A percentile compares a stretch with the other conserved stretches of the same genome.
Evolutionary conservation across 345 rosid genomes (phyloP).

Genomic region (Iberis pinnata): DNA sequence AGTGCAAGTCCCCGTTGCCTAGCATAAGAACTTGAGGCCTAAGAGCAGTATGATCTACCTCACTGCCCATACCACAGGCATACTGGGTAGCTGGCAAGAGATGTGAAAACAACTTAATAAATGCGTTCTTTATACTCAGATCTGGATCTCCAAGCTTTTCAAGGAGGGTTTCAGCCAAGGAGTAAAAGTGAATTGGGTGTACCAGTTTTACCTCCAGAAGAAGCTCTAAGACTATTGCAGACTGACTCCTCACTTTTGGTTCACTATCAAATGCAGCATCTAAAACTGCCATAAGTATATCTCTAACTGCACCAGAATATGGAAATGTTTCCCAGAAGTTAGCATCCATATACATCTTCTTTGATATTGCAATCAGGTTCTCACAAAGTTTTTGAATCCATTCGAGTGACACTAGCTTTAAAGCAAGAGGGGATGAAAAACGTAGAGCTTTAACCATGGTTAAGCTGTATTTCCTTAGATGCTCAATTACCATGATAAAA

Average conservation of each 20-base stretch:
- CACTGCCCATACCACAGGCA: conserved; percentile 45
- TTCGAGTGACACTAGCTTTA: conserved; percentile 54
- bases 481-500: conserved; percentile 44
- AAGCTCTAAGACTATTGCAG: conserved; percentile 60
- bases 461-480: conserved; percentile 44
- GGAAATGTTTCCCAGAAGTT: conserved; percentile 42
- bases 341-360: conserved; percentile 31
- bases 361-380: conserved; percentile 42
- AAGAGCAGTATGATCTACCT: conserved; percentile 33
- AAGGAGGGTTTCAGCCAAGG: conserved; percentile 52
- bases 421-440: conserved; percentile 57
- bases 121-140: conserved; percentile 47
- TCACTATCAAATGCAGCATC: conserved; percentile 79
- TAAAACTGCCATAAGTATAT: conserved; percentile 48
- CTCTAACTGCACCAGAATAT: conserved; percentile 36
- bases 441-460: conserved; percentile 52
- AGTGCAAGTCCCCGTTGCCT: conserved; percentile 49
- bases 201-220: conserved; percentile 62
- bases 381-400: conserved; percentile 68
- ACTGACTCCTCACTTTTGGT: conserved; percentile 63
- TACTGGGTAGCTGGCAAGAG: conserved; percentile 55
- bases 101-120: conserved; percentile 58
- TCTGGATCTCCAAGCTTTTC: conserved; percentile 84
- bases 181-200: conserved; percentile 47
- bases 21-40: conserved; percentile 40